phyloP scores from a whole-genome alignment of 2,329 filamentous ascomycete species.

The Paecilomyces variotii region DNA sequence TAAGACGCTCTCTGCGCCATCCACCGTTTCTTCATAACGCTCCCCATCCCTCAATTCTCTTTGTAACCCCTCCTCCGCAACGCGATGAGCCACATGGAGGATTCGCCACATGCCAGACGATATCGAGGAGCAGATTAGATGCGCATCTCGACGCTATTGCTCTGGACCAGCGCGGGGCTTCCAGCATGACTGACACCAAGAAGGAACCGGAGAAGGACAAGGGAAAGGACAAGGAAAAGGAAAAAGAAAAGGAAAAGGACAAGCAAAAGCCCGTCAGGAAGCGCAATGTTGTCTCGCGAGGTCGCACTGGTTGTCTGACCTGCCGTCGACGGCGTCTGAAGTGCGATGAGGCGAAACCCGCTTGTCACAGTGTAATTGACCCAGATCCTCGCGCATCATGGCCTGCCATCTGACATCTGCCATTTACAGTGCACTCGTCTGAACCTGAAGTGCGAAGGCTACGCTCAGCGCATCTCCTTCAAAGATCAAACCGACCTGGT shows the following conservation, averaged over 20 bases:
- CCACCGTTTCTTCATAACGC: not conserved
- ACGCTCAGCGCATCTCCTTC: slow-evolving; percentile 10
- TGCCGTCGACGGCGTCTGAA: slow-evolving; percentile 8
- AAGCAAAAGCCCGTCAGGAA: slow-evolving; percentile 4
- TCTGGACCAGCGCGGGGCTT: not conserved
- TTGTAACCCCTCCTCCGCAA: not conserved
- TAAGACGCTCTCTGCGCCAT: not conserved
- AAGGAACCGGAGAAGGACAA: not conserved
- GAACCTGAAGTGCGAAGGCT: slow-evolving; percentile 9
- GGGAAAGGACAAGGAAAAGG: not conserved
- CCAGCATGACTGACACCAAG: not conserved
- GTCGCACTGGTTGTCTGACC: slow-evolving; percentile 10
- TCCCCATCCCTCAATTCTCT: not conserved
- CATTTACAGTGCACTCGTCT: slow-evolving; percentile 8
- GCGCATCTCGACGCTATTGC: not conserved
- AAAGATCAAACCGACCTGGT: slow-evolving; percentile 10
- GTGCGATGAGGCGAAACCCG: slow-evolving; percentile 11
- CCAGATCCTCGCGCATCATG: not conserved
- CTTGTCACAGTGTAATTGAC: slow-evolving; percentile 8
- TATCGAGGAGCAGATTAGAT: not conserved
- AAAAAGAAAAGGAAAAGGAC: not conserved
- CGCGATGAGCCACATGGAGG: not conserved
- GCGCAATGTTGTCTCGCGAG: slow-evolving; percentile 12
- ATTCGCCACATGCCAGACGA: not conserved
- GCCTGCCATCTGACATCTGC: not conserved